phyloP scores from a whole-genome alignment of 2,329 filamentous ascomycete species.

The Drechslera avenae region DNA sequence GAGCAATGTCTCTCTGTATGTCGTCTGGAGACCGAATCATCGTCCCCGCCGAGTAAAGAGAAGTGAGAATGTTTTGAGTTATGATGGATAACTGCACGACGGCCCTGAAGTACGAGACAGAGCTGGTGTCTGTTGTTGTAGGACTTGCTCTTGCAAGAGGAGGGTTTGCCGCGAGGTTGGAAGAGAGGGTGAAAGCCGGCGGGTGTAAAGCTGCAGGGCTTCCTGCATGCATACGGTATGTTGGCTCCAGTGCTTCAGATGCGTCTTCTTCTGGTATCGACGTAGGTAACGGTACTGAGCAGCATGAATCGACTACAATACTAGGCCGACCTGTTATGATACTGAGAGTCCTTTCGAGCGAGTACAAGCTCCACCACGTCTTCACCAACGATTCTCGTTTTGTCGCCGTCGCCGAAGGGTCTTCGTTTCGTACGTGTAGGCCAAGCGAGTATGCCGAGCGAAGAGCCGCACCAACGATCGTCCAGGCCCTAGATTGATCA shows the following conservation, averaged over 20 bases:
- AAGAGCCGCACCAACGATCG: constrained; percentile 45
- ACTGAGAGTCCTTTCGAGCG: constrained; percentile 47
- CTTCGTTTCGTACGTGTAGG: constrained; percentile 48
- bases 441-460: constrained; percentile 46
- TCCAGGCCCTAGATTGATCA: constrained; percentile 45
- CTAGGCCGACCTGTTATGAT: constrained; percentile 50
- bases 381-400: constrained; percentile 46
- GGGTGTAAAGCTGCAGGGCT: constrained; percentile 4
- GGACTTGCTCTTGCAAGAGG: constrained; percentile 4
- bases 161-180: constrained; percentile 4
- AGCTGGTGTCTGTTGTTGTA: constrained; percentile 17
- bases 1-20: constrained; percentile 42
- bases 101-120: constrained; percentile 35
- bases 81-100: constrained; percentile 39
- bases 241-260: constrained; percentile 13
- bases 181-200: constrained; percentile 4
- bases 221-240: constrained; percentile 10
- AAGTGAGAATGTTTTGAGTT: constrained; percentile 41
- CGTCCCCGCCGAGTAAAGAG: constrained; percentile 46
- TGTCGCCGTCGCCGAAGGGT: constrained; percentile 32
- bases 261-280: constrained; percentile 29
- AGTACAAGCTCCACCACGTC: constrained; percentile 51
- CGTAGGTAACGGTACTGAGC: constrained; percentile 44
- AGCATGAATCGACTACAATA: constrained; percentile 43
- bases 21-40: constrained; percentile 39